Evolutionary conservation across 2,329 filamentous ascomycete genomes (phyloP), one percentile per base, ranked within the genome.

Genomic region (Ramularia endophylla): DNA sequence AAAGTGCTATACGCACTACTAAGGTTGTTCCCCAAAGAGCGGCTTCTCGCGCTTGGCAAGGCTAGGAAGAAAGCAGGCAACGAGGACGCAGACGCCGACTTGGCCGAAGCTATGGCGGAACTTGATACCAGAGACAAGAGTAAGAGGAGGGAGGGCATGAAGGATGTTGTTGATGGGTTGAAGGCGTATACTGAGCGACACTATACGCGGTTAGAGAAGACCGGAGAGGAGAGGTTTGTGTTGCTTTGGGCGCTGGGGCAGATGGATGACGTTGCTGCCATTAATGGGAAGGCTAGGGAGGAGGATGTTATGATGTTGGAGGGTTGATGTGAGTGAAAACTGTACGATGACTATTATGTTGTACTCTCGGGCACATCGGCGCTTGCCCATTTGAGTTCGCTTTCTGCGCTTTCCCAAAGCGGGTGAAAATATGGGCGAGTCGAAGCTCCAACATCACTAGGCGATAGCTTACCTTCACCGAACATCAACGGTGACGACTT

Each of bases 211-310:
- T 76, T 92, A 54, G 89, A 95, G 62, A 90, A 94, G 58, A 69
- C 95, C 54, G 80, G 89, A 29, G 90, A 97, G 61, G 92, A 97
- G 70, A 94, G 89, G 60, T 97, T 89, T 66, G 67, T 98, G 56
- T 78, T 97, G 29, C 87, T 95, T 65, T 97, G 94, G 74, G 94
- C 90, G 48, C 70, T 97, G 48, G 77, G 82, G 57, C 86, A 95
- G 69, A 97, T 97, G 89, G 88, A 94, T 59, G 84, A 74, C 61
- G 73, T 83, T 34, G 58, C 50, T 22, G 50, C 44, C 19, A 28
- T 41, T 11, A 51, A 51, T 41, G 44, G 48, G 7, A 35, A 13
- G 8, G 18, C 37, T 16, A 19, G 17, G 8, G 39, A 42, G 27
- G 50, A 51, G 16, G 48, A 53, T 39, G 48, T 48, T 13, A 19